Conservation (phyloP, 192 early-diverging fungal genomes). For the Dimargaris verticillata region DNA sequence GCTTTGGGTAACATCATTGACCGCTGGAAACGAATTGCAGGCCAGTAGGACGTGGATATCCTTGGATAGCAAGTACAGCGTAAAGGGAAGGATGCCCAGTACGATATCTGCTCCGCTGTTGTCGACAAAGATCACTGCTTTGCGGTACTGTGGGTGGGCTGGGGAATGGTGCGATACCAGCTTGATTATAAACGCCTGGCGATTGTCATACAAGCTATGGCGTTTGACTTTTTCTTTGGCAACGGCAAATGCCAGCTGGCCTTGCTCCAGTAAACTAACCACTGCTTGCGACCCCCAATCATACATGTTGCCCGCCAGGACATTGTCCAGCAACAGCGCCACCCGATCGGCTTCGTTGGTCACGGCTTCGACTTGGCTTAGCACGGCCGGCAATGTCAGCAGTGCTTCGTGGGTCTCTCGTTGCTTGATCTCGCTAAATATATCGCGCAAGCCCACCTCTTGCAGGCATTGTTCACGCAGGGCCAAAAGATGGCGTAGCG, state of each 20-base stretch:
- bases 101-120: conserved; percentile 69
- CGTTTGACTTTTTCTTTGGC: conserved; percentile 28
- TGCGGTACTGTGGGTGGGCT: conserved; percentile 20
- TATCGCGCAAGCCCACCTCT: conserved; percentile 65
- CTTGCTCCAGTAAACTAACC: conserved; percentile 34
- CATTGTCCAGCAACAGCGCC: conserved; percentile 38
- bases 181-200: conserved; percentile 22
- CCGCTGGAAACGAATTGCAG: conserved; percentile 54
- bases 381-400: conserved; percentile 24
- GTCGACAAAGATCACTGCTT: conserved; percentile 64
- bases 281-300: conserved; percentile 60
- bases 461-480: conserved; percentile 68
- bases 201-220: conserved; percentile 28
- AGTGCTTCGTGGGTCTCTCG: conserved; percentile 48
- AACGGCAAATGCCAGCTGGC: conserved; percentile 36
- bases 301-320: conserved; percentile 72
- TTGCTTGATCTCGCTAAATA: conserved; percentile 52
- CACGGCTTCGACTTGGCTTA: conserved; percentile 32
- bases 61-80: conserved; percentile 34
- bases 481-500: conserved; percentile 50
- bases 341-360: conserved; percentile 17
- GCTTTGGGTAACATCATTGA: conserved; percentile 60
- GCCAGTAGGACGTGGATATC: conserved; percentile 48
- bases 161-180: conserved; percentile 12
- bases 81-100: conserved; percentile 64